Evolutionary conservation across 106 monocot species (phyloP).

Genomic region (Dioscorea alata): DNA sequence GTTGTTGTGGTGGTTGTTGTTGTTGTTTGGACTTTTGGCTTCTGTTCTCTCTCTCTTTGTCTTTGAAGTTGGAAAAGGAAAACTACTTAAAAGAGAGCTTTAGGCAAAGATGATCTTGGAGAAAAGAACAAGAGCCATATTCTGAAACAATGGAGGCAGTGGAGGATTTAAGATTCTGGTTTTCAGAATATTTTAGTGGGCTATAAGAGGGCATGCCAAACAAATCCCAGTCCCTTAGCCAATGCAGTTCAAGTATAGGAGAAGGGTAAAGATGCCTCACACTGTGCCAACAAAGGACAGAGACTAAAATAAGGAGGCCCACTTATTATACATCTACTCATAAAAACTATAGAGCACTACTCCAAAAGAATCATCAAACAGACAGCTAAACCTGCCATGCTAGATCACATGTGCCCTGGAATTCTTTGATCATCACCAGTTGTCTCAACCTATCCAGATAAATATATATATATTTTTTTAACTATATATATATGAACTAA

Average conservation of each 20-base stretch:
- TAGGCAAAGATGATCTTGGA: slow-evolving; percentile 5
- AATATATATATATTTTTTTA: no score
- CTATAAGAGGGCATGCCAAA: slow-evolving; percentile 34
- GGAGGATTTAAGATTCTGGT: slow-evolving; percentile 33
- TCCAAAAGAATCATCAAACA: slow-evolving; percentile 28
- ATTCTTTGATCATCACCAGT: slow-evolving; percentile 31
- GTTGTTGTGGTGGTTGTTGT: no score
- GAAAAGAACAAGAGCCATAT: slow-evolving; percentile 7
- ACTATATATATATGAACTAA: no score
- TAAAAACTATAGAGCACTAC: slow-evolving; percentile 10
- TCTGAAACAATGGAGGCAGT: slow-evolving; percentile 1
- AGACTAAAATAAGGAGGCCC: slow-evolving; percentile 20
- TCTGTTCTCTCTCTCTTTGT: no score
- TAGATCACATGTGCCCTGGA: slow-evolving; percentile 35
- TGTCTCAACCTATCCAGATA: slow-evolving; percentile 3
- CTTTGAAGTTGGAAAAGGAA: no score
- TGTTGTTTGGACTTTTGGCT: no score
- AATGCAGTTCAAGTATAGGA: slow-evolving; percentile 15
- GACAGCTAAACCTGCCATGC: slow-evolving; percentile 35
- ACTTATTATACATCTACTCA: slow-evolving; percentile 15
- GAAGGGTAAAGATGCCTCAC: slow-evolving; percentile 34
- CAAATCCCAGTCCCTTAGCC: slow-evolving; percentile 38
- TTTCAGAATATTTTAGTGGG: slow-evolving; percentile 29
- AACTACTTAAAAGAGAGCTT: no score
- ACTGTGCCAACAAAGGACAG: slow-evolving; percentile 36